A percentile compares a stretch with the other conserved stretches of the same genome.
These are phyloP conservation scores for Hibiscus syriacus DNA, from an alignment of 345 rosid species.

Conservation along the genomic window DNA sequence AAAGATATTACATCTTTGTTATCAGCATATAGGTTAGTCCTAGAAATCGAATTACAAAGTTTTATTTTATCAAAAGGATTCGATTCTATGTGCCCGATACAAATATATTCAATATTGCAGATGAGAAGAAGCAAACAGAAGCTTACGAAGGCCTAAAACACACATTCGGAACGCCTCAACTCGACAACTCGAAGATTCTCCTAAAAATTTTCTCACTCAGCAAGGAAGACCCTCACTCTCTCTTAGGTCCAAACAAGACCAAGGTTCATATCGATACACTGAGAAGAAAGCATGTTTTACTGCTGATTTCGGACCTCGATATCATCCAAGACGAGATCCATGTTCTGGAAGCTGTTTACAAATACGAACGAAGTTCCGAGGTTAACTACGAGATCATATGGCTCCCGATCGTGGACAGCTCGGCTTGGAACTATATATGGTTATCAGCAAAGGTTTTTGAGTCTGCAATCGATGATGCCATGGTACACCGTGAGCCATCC, in stretches of 20 bases:
- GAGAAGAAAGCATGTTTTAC: constrained; percentile 62
- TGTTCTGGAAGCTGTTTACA: constrained; percentile 18
- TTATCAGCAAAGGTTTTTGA: constrained; percentile 17
- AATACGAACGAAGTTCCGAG: constrained; percentile 1
- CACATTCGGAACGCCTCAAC: background rate
- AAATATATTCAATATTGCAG: background rate
- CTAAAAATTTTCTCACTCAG: constrained; percentile 3
- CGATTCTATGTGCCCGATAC: background rate
- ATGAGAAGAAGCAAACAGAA: constrained; percentile 1
- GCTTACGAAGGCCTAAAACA: background rate
- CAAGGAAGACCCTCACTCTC: constrained; percentile 2
- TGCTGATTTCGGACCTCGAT: constrained; percentile 52
- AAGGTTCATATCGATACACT: constrained; percentile 51
- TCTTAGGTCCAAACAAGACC: background rate
- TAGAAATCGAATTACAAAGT: background rate
- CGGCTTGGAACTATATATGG: constrained; percentile 24
- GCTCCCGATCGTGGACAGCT: constrained; percentile 36
- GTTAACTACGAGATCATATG: constrained; percentile 29
- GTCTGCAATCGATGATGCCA: background rate
- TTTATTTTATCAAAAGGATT: background rate
- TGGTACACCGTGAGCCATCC: background rate
- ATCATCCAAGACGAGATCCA: constrained; percentile 26
- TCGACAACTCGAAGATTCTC: background rate
- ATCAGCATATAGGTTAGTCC: constrained; percentile 17
- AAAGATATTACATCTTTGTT: constrained; percentile 26